A percentile compares a stretch with the other conserved stretches of the same genome.
phyloP scores from a whole-genome alignment of 805 yeast genomes.

The Ascoidea asiatica region DNA sequence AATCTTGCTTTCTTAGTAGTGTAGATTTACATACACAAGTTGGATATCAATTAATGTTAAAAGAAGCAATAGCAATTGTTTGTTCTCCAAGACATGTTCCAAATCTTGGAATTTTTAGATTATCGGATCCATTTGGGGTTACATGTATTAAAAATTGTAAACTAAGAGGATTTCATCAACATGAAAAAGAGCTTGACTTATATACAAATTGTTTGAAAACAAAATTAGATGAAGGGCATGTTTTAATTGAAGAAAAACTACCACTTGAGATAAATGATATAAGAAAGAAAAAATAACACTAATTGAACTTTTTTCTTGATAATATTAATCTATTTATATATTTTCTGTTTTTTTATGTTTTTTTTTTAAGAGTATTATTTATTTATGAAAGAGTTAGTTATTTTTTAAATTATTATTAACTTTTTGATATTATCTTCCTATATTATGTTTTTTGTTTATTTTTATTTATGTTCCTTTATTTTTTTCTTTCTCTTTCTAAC shows the following conservation, averaged over 20 bases:
- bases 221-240: conserved; percentile 31
- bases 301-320: too few relatives aligned
- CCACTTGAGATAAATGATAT: conserved; percentile 38
- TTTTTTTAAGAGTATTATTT: too few relatives aligned
- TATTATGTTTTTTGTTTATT: too few relatives aligned
- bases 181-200: conserved; percentile 32
- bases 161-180: conserved; percentile 46
- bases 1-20: conserved; percentile 53
- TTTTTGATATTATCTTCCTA: too few relatives aligned
- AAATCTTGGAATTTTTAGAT: conserved; percentile 40
- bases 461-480: too few relatives aligned
- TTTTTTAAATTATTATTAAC: too few relatives aligned
- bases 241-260: conserved; percentile 26
- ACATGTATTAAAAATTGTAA: conserved; percentile 38
- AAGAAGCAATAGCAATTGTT: conserved; percentile 57
- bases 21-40: conserved; percentile 58
- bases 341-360: too few relatives aligned
- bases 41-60: conserved; percentile 55
- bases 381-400: too few relatives aligned
- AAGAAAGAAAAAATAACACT: conserved; percentile 16
- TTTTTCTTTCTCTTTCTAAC: too few relatives aligned
- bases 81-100: conserved; percentile 41
- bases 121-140: conserved; percentile 55
- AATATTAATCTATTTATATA: too few relatives aligned
- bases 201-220: conserved; percentile 30